Percentiles rank a stretch among this genome's conserved stretches.
phyloP scores from a whole-genome alignment of 73 alveolate genomes.

The Paramecium sexaurelia region DNA sequence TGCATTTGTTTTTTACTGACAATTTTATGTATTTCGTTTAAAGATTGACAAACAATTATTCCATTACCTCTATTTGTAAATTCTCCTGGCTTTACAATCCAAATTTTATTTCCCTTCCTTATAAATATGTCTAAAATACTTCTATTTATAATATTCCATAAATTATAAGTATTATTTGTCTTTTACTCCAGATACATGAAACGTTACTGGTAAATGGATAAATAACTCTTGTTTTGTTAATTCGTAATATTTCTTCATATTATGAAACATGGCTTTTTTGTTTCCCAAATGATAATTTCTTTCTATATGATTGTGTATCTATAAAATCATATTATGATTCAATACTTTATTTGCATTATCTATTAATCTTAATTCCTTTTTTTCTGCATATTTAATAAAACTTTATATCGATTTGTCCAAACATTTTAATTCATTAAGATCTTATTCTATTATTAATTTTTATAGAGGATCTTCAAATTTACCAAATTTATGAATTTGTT shows the following conservation, averaged over 20 bases:
- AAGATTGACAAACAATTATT: conserved; percentile 25
- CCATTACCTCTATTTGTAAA: conserved; percentile 71
- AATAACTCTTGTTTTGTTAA: conserved; percentile 43
- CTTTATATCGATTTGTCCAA: neutral
- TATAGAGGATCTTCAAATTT: conserved; percentile 11
- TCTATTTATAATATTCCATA: conserved; percentile 30
- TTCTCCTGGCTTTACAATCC: conserved; percentile 75
- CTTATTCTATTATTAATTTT: neutral
- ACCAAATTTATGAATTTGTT: neutral
- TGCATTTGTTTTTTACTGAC: conserved; percentile 3
- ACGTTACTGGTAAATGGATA: conserved; percentile 58
- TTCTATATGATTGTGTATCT: conserved; percentile 71
- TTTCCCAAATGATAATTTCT: conserved; percentile 61
- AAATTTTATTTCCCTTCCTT: conserved; percentile 50
- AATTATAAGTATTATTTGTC: conserved; percentile 55
- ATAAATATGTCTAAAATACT: conserved; percentile 1
- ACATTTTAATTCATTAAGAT: neutral
- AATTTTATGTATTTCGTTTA: conserved; percentile 33
- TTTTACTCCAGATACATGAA: conserved; percentile 63
- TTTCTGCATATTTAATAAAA: conserved; percentile 12
- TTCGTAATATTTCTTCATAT: conserved; percentile 63
- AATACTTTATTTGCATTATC: neutral
- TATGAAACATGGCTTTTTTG: conserved; percentile 66
- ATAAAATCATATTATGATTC: neutral
- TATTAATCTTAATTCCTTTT: neutral